These are phyloP conservation scores for Dichomitus squalens DNA, from an alignment of 1,284 basidiomycete genomes.

Conservation along the genomic window DNA sequence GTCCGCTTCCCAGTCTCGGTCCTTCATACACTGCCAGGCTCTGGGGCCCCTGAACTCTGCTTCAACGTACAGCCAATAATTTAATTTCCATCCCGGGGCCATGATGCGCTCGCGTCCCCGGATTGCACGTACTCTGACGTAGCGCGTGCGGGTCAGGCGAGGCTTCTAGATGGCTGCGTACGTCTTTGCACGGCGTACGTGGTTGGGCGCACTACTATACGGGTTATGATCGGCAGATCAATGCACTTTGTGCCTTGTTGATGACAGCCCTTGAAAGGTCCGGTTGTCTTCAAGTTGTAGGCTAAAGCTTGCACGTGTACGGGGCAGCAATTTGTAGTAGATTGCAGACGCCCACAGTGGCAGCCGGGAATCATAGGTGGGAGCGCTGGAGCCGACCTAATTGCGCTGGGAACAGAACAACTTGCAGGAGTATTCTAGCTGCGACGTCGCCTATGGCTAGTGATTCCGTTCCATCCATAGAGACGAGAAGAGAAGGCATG, in stretches of 20 bases:
- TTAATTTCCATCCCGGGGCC: background rate
- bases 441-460: background rate
- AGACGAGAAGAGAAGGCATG: background rate
- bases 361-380: background rate
- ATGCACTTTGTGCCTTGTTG: background rate
- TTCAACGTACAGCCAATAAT: background rate
- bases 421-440: background rate
- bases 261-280: background rate
- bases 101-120: background rate
- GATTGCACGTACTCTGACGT: background rate
- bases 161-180: background rate
- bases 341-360: background rate
- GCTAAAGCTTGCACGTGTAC: background rate
- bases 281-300: background rate
- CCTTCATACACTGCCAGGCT: background rate
- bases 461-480: background rate
- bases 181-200: background rate
- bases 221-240: too few species aligned
- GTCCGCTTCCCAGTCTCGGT: slow-evolving; percentile 5
- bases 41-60: slow-evolving; percentile 7
- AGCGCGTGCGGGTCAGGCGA: background rate
- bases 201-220: background rate
- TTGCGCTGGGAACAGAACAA: background rate
- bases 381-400: background rate
- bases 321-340: background rate